A percentile compares a stretch with the other conserved stretches of the same genome.
These are phyloP conservation scores for Jacaranda mimosifolia DNA, from an alignment of 257 asterid species.

Conservation along the genomic window DNA sequence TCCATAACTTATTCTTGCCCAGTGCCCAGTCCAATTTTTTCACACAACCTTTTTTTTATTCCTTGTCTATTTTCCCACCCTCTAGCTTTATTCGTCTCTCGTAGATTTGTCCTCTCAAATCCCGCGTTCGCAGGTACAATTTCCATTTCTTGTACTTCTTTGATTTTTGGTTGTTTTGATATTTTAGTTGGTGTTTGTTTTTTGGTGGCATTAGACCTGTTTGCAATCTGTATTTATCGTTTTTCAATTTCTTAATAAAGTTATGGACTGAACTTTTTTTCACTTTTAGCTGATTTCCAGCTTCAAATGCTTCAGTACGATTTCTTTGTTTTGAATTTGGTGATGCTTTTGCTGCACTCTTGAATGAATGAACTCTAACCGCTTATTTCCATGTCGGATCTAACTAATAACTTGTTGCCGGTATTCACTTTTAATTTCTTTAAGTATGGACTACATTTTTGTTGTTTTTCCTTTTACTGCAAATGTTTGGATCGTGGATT, in stretches of 20 bases:
- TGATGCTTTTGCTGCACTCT: background rate
- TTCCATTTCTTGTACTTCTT: background rate
- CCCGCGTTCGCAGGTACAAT: slow-evolving; percentile 15
- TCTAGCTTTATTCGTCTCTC: slow-evolving; percentile 17
- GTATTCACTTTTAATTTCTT: slow-evolving; percentile 8
- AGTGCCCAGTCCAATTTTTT: slow-evolving; percentile 29
- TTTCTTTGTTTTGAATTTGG: slow-evolving; percentile 16
- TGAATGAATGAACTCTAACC: background rate
- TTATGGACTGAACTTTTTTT: background rate
- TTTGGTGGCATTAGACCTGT: slow-evolving; percentile 24
- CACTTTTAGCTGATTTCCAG: slow-evolving; percentile 5
- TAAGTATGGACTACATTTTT: background rate
- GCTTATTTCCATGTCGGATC: background rate
- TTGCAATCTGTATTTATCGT: background rate
- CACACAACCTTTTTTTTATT: slow-evolving; percentile 5
- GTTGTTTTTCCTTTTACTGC: slow-evolving; percentile 5
- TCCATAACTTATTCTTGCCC: slow-evolving; percentile 23
- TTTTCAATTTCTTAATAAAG: background rate
- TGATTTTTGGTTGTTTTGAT: background rate
- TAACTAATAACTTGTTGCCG: background rate
- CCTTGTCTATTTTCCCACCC: slow-evolving; percentile 23
- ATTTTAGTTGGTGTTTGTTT: background rate
- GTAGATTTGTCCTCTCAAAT: background rate
- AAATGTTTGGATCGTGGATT: background rate
- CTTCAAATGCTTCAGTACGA: slow-evolving; percentile 11